Evolutionary conservation across 2,329 filamentous ascomycete genomes (phyloP).

Genomic region (Metarhizium album): DNA sequence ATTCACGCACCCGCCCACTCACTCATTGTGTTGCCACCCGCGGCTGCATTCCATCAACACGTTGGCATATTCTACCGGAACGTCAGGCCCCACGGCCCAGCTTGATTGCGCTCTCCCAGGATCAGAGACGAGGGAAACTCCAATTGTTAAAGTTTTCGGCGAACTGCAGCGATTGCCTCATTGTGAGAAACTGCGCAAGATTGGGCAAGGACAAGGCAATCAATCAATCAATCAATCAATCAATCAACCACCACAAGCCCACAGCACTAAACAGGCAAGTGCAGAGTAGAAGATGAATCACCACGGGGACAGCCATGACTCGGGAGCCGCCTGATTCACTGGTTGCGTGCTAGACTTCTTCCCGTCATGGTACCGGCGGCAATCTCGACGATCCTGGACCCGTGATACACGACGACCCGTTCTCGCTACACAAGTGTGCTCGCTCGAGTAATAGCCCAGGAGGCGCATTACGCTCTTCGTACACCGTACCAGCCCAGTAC

Average conservation of each 20-base stretch:
- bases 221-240: too few species aligned
- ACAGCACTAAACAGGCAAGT: neutral
- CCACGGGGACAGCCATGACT: neutral
- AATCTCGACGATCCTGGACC: neutral
- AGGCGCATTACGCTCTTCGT: neutral
- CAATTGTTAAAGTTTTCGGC: neutral
- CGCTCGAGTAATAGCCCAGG: neutral
- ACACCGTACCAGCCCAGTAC: neutral
- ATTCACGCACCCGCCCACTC: neutral
- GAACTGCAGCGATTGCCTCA: neutral
- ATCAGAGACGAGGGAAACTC: neutral
- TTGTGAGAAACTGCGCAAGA: neutral
- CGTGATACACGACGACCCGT: neutral
- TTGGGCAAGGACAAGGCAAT: neutral
- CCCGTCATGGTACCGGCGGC: neutral
- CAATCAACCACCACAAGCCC: neutral
- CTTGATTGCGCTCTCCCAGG: too few species aligned
- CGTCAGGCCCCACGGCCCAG: too few species aligned
- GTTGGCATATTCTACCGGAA: neutral
- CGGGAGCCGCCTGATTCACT: conserved; percentile 4
- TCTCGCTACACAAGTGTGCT: neutral
- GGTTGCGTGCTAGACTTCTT: neutral
- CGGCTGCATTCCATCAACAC: neutral
- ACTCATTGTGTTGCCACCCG: neutral
- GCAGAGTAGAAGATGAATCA: neutral